Evolutionary conservation across 192 early-diverging fungal genomes (phyloP), one percentile per base, ranked within the genome.

Genomic region (Coemansia sp.): DNA sequence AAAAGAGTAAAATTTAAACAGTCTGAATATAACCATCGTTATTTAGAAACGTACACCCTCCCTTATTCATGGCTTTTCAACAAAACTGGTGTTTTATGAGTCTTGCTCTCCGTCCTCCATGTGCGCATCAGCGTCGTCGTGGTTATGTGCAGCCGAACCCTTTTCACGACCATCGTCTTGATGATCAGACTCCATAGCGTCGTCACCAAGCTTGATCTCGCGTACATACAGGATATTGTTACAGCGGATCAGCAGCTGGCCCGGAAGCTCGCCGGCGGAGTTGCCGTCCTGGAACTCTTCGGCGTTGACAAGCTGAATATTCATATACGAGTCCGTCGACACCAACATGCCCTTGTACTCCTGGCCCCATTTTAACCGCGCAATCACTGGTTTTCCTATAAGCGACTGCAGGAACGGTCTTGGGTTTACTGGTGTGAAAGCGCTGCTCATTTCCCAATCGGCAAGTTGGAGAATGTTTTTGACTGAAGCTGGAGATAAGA

Each of bases 261-360:
- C 95, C 20, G 95, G 78, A 48, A 89, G 87, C 53, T 72, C 74
- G 41, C 95, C 96, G 25, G 88, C 87, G 51, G 93, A 93, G 19
- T 88, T 87, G 17, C 98, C 98, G 68, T 98, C 94, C 53, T 95
- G 87, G 76, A 92, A 97, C 75, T 98, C 98, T 70, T 98, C 96
- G 16, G 95, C 94, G 70, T 98, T 93, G 19, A 88, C 86, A 17
- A 99, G 88, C 92, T 98, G 85, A 37, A 98, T 74, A 85, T 99
- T 99, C 96, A 99, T 98, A 81, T 99, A 98, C 39, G 90, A 91
- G 83, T 99, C 96, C 7, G 95, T 90, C 11, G 94, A 93, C 25
- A 87, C 84, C 55, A 99, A 81, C 65, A 87, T 85, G 6, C 95
- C 98, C 73, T 95, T 94, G 89, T 99, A 99, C 71, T 98, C 98